Conservation (phyloP, 441 rosid species). For the Populus hybrid region DNA sequence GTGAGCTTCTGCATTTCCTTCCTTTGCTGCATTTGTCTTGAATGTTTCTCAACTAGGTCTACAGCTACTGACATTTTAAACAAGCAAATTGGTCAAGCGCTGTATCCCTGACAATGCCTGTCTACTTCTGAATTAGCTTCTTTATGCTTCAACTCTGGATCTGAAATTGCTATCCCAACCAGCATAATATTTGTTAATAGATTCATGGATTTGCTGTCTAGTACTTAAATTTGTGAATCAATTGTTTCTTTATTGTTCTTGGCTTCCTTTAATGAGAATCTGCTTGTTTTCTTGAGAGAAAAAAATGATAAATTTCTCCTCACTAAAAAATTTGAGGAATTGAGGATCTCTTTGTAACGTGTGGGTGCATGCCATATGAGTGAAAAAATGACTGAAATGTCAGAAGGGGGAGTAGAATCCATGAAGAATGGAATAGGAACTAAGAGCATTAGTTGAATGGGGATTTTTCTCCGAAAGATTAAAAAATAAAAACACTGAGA, state of each 20-base stretch:
- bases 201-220: background rate
- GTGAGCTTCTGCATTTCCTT: slow-evolving; percentile 30
- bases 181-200: background rate
- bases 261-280: background rate
- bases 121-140: background rate
- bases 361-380: background rate
- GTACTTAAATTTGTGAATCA: background rate
- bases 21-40: background rate
- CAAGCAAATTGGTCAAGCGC: background rate
- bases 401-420: background rate
- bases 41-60: background rate
- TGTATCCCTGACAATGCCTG: background rate
- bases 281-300: background rate
- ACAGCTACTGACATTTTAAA: background rate
- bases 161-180: background rate
- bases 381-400: background rate
- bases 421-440: background rate
- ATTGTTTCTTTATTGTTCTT: background rate
- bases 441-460: background rate
- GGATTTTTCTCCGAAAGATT: background rate
- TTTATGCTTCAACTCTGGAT: background rate
- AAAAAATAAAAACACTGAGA: background rate
- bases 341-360: background rate
- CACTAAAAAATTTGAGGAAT: background rate
- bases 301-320: background rate